These are phyloP conservation scores for Powellomyces hirtus DNA, from an alignment of 192 early-diverging fungal species.

Conservation along the genomic window DNA sequence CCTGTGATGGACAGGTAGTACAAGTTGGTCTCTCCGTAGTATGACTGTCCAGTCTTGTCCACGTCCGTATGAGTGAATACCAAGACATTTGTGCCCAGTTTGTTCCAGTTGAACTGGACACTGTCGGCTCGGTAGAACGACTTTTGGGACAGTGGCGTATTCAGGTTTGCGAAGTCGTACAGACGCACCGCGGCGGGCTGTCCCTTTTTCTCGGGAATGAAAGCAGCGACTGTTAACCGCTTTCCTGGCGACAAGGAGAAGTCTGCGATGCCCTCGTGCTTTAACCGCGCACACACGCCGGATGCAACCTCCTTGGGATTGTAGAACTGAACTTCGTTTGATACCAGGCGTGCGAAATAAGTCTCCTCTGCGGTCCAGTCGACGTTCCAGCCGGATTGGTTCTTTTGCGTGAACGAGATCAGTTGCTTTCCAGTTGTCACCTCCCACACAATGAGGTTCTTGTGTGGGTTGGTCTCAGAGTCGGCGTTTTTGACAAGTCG, in stretches of 20 bases:
- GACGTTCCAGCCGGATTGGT: constrained; percentile 74
- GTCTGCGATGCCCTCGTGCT: constrained; percentile 71
- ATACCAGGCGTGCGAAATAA: constrained; percentile 81
- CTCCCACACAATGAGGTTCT: constrained; percentile 83
- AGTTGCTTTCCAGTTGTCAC: constrained; percentile 65
- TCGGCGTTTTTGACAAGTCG: constrained; percentile 67
- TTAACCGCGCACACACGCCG: constrained; percentile 58
- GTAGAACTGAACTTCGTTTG: constrained; percentile 87
- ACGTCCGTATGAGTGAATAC: constrained; percentile 94
- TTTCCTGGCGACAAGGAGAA: constrained; percentile 91
- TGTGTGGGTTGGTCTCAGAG: constrained; percentile 63
- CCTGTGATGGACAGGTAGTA: constrained; percentile 89
- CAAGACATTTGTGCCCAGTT: constrained; percentile 71
- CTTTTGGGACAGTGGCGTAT: constrained; percentile 73
- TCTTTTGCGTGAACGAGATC: constrained; percentile 78
- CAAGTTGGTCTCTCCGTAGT: constrained; percentile 96
- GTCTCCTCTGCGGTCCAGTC: constrained; percentile 94
- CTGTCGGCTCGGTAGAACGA: constrained; percentile 96
- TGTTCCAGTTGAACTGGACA: constrained; percentile 92
- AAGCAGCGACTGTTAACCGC: constrained; percentile 78
- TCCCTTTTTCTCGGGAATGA: constrained; percentile 76
- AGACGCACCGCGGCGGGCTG: constrained; percentile 84
- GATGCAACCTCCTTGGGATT: constrained; percentile 60
- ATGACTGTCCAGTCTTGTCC: constrained; percentile 90
- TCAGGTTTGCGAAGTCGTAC: constrained; percentile 71